Conservation (phyloP, 208 protist species). For the Naegleria lovaniensis region DNA sequence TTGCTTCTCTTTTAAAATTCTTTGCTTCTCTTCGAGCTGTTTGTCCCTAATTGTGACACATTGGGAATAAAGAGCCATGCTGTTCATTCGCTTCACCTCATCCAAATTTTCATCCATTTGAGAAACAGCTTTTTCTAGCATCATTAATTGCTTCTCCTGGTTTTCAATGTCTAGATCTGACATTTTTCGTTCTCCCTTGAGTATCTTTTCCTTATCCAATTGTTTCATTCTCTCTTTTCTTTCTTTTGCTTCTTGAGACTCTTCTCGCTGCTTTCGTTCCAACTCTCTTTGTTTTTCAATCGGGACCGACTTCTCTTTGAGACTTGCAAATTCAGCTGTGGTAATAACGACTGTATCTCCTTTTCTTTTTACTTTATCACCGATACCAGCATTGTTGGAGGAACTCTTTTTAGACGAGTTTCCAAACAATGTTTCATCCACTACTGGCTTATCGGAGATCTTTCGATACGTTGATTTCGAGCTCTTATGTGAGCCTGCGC, state of each 20-base stretch:
- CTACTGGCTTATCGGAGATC: background rate
- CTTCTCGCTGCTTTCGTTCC: background rate
- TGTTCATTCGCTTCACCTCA: slow-evolving; percentile 83
- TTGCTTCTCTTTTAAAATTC: slow-evolving; percentile 52
- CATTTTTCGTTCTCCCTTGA: background rate
- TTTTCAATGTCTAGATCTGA: background rate
- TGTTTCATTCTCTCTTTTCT: background rate
- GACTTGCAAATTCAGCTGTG: background rate
- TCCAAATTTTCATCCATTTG: slow-evolving; percentile 76
- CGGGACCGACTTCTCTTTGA: background rate
- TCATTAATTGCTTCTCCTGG: slow-evolving; percentile 36
- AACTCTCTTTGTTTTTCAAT: background rate
- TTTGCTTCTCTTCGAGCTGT: slow-evolving; percentile 69
- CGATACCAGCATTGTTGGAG: too few species aligned
- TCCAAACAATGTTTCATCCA: background rate
- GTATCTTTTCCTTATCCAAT: background rate
- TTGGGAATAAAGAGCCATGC: slow-evolving; percentile 74
- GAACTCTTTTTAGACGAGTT: too few species aligned
- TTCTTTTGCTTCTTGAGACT: background rate
- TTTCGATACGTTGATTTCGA: background rate
- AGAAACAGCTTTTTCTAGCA: slow-evolving; percentile 64
- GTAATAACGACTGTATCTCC: background rate
- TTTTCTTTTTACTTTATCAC: background rate
- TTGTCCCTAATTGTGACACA: slow-evolving; percentile 77
- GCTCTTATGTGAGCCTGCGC: background rate